These are phyloP conservation scores for Diplodia corticola DNA, from an alignment of 2,329 filamentous ascomycete genomes.

Conservation along the genomic window DNA sequence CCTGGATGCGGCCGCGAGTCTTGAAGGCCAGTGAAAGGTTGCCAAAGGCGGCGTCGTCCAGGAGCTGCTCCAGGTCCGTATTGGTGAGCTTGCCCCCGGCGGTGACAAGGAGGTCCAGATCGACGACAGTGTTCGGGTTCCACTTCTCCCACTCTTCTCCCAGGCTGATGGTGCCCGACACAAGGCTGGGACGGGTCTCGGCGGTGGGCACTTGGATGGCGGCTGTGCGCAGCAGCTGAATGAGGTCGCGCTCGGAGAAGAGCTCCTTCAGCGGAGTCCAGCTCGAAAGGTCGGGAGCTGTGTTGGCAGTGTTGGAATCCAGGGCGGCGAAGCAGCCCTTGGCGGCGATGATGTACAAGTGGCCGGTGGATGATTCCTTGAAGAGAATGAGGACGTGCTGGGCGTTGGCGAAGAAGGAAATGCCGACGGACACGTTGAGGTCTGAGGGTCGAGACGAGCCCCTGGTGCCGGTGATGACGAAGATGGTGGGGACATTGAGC, in stretches of 20 bases:
- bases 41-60: slow-evolving; percentile 35
- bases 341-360: slow-evolving; percentile 33
- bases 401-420: slow-evolving; percentile 37
- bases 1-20: slow-evolving; percentile 30
- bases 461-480: slow-evolving; percentile 30
- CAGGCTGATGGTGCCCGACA: slow-evolving; percentile 26
- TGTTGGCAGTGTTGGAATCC: neutral
- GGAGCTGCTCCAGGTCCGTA: slow-evolving; percentile 27
- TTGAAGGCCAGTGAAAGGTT: slow-evolving; percentile 36
- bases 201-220: slow-evolving; percentile 27
- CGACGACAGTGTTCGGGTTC: slow-evolving; percentile 26
- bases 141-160: slow-evolving; percentile 30
- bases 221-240: slow-evolving; percentile 26
- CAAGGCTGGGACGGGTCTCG: slow-evolving; percentile 25
- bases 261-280: slow-evolving; percentile 31
- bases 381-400: slow-evolving; percentile 36
- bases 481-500: slow-evolving; percentile 30
- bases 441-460: slow-evolving; percentile 27
- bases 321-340: slow-evolving; percentile 36
- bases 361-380: slow-evolving; percentile 30
- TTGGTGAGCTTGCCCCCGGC: slow-evolving; percentile 27
- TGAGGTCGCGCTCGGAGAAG: slow-evolving; percentile 27
- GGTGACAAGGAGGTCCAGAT: slow-evolving; percentile 30
- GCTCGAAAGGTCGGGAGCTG: slow-evolving; percentile 27
- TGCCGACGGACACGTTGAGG: slow-evolving; percentile 36